These are phyloP conservation scores for Hibiscus mutabilis DNA, from an alignment of 345 rosid genomes.

Conservation along the genomic window DNA sequence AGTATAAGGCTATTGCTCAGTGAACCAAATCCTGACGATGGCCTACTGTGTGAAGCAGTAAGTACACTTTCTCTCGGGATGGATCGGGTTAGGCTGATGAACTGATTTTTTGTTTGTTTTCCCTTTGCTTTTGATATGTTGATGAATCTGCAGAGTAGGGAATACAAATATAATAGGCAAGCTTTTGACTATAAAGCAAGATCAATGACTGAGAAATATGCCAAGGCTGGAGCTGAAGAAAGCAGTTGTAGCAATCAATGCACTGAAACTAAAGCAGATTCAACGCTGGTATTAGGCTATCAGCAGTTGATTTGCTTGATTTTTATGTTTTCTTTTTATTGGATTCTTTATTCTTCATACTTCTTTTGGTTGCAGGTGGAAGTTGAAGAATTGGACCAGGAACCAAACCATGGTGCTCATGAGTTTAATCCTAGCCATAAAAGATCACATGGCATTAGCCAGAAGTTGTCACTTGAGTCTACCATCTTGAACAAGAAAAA, in stretches of 20 bases:
- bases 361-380: slow-evolving; percentile 31
- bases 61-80: slow-evolving; percentile 23
- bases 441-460: slow-evolving; percentile 22
- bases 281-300: slow-evolving; percentile 24
- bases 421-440: slow-evolving; percentile 19
- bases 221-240: slow-evolving; percentile 35
- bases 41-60: slow-evolving; percentile 77
- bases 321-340: not conserved
- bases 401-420: slow-evolving; percentile 18
- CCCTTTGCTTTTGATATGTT: not conserved
- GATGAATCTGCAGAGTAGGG: slow-evolving; percentile 54
- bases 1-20: slow-evolving; percentile 62
- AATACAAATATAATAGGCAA: slow-evolving; percentile 73
- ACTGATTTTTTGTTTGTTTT: not conserved
- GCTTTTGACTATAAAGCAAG: slow-evolving; percentile 62
- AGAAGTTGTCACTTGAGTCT: slow-evolving; percentile 34
- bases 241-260: slow-evolving; percentile 21
- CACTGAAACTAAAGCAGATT: slow-evolving; percentile 19
- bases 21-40: slow-evolving; percentile 87
- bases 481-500: slow-evolving; percentile 20
- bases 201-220: slow-evolving; percentile 62
- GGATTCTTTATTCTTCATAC: not conserved
- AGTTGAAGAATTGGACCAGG: slow-evolving; percentile 17
- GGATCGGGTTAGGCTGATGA: not conserved
- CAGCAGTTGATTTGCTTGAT: not conserved